Evolutionary conservation across 768 basidiomycete species (phyloP).

Genomic region (Pleurotus ostreatus): DNA sequence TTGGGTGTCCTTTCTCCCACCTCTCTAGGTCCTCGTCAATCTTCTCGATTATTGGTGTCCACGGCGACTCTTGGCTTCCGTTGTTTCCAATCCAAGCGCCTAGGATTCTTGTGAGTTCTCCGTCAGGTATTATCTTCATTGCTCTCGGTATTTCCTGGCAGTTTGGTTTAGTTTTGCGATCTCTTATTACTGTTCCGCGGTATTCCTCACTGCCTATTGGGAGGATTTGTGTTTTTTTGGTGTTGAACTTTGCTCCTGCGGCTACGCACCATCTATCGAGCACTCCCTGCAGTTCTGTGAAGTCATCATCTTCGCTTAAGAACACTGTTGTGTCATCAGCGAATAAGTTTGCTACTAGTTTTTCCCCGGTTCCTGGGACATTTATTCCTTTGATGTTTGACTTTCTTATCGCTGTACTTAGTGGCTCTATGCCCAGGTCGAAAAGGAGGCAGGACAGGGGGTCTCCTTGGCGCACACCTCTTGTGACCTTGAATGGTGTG

Average conservation of each 20-base stretch:
- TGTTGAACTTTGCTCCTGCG: conserved; percentile 14
- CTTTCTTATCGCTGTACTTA: conserved; percentile 24
- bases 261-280: conserved; percentile 22
- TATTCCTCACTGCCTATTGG: background rate
- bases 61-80: background rate
- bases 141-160: background rate
- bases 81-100: background rate
- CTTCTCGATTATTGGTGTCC: background rate
- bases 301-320: background rate
- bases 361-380: conserved; percentile 12
- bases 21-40: background rate
- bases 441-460: conserved; percentile 36
- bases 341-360: conserved; percentile 29
- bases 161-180: background rate
- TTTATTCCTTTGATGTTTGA: conserved; percentile 24
- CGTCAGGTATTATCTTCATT: background rate
- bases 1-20: background rate
- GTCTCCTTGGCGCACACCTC: conserved; percentile 34
- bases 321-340: conserved; percentile 33
- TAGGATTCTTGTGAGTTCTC: background rate
- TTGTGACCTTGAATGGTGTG: conserved; percentile 16
- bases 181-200: background rate
- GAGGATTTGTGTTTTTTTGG: background rate
- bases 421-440: conserved; percentile 36
- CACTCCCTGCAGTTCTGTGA: background rate